Base-by-base conservation (phyloP, 202 grass and related monocot species). In the Sporobolus alterniflorus region DNA sequence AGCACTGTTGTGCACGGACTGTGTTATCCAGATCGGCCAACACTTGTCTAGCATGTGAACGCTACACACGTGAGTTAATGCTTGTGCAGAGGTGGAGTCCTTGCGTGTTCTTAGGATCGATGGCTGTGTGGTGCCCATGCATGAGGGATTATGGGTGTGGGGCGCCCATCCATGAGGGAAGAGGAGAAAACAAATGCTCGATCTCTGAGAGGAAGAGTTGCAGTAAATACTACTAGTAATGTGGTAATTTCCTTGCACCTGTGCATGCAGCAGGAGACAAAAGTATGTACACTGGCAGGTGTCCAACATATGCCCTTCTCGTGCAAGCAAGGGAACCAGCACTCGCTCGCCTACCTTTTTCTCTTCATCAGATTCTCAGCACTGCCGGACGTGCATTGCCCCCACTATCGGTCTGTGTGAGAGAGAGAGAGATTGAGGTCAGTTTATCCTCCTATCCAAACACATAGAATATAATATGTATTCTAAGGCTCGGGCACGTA, bases 291-390 rank as follows among this genome's bases (percentile, higher is more conserved):
- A 73, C 82, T 46, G 59, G 11, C 73, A 67, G 73, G 86, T 22
- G 20, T 65, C 73, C 83, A 68, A 74, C 79, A 74, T 70, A 83
- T 83, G 11, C 69, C 67, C 88, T 87, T 87, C 43, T 83, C 74
- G 82, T 90, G 88, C 84, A 87, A 83, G 88, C 62, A 64, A 90
- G 44, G 71, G 33, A 85, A 68, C 64, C 87, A 65, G 74, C 79
- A 69, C 36, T 79, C 83, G 84, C 75, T 79, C 68, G 74, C 54
- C 2, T 60, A 78, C 67, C 62, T 81, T 67, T 57, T 59, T 26
- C 55, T 59, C 55, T 59, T 22, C 72, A 14, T 46, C 28, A 88
- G 78, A 88, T 78, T 85, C 66, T 82, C 51, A 40, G 1, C 30
- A 75, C 28, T 74, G 79, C 30, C 62, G n/a, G n/a, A n/a, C n/a